Evolutionary conservation across 148 eudicot species (phyloP).

Genomic region (Chenopodium suecicum): DNA sequence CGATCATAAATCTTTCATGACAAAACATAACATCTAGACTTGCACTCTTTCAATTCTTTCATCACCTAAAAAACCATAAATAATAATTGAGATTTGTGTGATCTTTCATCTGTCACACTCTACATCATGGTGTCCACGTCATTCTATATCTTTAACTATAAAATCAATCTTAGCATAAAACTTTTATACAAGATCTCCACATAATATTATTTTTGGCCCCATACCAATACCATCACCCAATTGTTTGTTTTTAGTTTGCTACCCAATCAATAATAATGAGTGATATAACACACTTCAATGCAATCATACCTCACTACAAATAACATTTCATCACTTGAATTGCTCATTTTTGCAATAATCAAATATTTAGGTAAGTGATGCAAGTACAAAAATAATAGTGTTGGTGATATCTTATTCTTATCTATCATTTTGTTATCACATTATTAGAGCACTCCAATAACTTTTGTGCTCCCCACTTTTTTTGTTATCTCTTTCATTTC

Average conservation of each 20-base stretch:
- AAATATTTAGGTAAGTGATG: conserved; percentile 4
- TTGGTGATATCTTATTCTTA: background rate
- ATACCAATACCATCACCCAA: background rate
- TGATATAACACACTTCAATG: background rate
- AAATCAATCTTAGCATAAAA: conserved; percentile 10
- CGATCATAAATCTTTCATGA: too few relatives aligned
- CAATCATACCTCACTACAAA: background rate
- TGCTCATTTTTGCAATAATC: conserved; percentile 1
- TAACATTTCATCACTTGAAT: conserved; percentile 8
- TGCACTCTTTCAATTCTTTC: background rate
- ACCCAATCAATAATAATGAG: conserved; percentile 1
- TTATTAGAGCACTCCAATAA: conserved; percentile 4
- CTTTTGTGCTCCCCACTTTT: background rate
- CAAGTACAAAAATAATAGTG: background rate
- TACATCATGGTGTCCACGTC: conserved; percentile 5
- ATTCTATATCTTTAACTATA: background rate
- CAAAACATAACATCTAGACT: too few relatives aligned
- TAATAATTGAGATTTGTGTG: background rate
- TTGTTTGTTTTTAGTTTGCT: background rate
- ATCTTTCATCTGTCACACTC: background rate
- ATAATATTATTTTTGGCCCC: background rate
- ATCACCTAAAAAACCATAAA: background rate
- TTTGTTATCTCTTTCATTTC: background rate
- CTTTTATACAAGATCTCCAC: background rate
- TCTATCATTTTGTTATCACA: background rate